Percentiles rank a stretch among this genome's conserved stretches.
These are phyloP conservation scores for Hericium erinaceus DNA, from an alignment of 768 basidiomycete species.

Conservation along the genomic window DNA sequence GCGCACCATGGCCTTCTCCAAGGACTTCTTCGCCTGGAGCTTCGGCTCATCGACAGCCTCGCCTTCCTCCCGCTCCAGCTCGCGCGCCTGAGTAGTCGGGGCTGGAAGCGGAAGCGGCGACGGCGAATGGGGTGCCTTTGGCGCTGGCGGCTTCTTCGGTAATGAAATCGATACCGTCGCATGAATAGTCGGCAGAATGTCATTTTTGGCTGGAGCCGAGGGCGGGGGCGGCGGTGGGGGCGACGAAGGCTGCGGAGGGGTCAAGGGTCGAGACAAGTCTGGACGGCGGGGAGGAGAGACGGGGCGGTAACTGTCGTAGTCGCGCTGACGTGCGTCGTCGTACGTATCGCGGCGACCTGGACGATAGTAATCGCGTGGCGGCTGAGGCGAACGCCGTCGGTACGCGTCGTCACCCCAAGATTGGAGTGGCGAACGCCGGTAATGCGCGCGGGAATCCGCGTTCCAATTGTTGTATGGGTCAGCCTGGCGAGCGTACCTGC, in stretches of 20 bases:
- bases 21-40: neutral
- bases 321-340: neutral
- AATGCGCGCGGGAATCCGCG: slow-evolving; percentile 5
- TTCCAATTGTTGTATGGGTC: slow-evolving; percentile 5
- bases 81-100: neutral
- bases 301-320: slow-evolving; percentile 13
- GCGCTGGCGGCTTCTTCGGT: slow-evolving; percentile 28
- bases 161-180: slow-evolving; percentile 17
- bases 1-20: slow-evolving; percentile 13
- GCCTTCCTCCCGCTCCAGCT: neutral
- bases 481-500: neutral
- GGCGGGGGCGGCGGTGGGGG: slow-evolving; percentile 15
- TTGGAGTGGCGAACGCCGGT: slow-evolving; percentile 2
- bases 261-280: slow-evolving; percentile 8
- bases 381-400: slow-evolving; percentile 3
- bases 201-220: slow-evolving; percentile 12
- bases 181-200: slow-evolving; percentile 24
- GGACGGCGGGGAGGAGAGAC: slow-evolving; percentile 5
- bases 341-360: slow-evolving; percentile 8
- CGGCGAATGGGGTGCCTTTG: slow-evolving; percentile 35
- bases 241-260: slow-evolving; percentile 8
- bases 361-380: slow-evolving; percentile 6
- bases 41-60: neutral
- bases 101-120: slow-evolving; percentile 4
- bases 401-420: slow-evolving; percentile 7